These are phyloP conservation scores for Sedum album DNA, from an alignment of 164 flowering plant genomes.

Conservation along the genomic window DNA sequence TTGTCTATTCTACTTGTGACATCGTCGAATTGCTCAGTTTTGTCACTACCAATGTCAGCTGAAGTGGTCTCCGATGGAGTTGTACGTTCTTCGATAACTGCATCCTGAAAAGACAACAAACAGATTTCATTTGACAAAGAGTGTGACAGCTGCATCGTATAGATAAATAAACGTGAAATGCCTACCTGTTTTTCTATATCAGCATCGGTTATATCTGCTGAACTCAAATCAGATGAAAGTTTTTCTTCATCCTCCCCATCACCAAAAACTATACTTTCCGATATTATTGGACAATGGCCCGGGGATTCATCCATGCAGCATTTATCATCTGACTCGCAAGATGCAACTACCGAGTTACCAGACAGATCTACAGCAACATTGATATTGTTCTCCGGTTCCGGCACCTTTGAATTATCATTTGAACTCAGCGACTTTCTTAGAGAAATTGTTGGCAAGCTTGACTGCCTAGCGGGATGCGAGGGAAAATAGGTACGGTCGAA, in stretches of 20 bases:
- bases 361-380: background rate
- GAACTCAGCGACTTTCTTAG: background rate
- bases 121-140: background rate
- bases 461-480: slow-evolving; percentile 49
- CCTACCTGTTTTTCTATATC: background rate
- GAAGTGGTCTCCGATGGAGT: slow-evolving; percentile 11
- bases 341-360: background rate
- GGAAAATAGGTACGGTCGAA: too few relatives aligned
- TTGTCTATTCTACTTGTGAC: slow-evolving; percentile 31
- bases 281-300: background rate
- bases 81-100: background rate
- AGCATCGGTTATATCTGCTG: background rate
- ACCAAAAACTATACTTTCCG: background rate
- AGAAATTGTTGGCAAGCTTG: background rate
- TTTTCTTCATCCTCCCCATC: background rate
- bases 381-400: background rate
- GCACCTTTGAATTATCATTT: background rate
- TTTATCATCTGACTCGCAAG: background rate
- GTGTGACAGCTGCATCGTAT: too few relatives aligned
- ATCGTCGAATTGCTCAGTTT: slow-evolving; percentile 25
- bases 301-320: background rate
- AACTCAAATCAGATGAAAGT: background rate
- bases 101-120: background rate
- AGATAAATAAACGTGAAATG: background rate
- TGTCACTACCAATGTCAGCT: slow-evolving; percentile 19